A percentile compares a stretch with the other conserved stretches of the same genome.
These are phyloP conservation scores for Aegle marmelos DNA, from an alignment of 345 rosid genomes.

Conservation along the genomic window DNA sequence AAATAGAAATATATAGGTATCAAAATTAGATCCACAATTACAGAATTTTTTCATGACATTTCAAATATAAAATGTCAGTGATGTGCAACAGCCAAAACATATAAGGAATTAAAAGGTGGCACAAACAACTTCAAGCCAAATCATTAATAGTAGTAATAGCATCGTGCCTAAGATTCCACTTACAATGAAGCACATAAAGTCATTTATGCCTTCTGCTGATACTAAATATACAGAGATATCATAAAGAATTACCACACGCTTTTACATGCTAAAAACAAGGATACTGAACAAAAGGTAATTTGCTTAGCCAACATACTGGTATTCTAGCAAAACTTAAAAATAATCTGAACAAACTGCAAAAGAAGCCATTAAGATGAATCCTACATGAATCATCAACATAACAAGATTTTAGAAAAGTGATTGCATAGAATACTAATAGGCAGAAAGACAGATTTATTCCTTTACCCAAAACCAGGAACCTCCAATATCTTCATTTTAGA, in stretches of 20 bases:
- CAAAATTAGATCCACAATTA: not conserved
- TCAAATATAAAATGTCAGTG: not conserved
- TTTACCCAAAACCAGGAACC: not conserved
- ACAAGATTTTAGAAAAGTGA: not conserved
- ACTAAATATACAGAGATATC: not conserved
- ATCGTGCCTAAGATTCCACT: not conserved
- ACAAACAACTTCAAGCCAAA: not conserved
- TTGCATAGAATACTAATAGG: not conserved
- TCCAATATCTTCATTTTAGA: not conserved
- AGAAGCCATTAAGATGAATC: not conserved
- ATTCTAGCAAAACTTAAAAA: not conserved
- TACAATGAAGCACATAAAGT: not conserved
- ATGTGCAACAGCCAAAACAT: not conserved
- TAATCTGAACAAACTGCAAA: not conserved
- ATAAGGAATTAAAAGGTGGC: not conserved
- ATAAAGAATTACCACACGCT: not conserved
- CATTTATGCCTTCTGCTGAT: not conserved
- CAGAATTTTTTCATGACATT: not conserved
- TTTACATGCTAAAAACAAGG: not conserved
- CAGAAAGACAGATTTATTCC: not conserved
- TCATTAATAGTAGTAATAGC: too few species aligned
- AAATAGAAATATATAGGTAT: constrained; percentile 3
- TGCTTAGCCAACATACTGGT: not conserved
- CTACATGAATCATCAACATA: not conserved
- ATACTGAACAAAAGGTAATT: not conserved